Evolutionary conservation across 805 yeast genomes (phyloP), one percentile per base, ranked within the genome.

Genomic region (Metschnikowia lachancei): DNA sequence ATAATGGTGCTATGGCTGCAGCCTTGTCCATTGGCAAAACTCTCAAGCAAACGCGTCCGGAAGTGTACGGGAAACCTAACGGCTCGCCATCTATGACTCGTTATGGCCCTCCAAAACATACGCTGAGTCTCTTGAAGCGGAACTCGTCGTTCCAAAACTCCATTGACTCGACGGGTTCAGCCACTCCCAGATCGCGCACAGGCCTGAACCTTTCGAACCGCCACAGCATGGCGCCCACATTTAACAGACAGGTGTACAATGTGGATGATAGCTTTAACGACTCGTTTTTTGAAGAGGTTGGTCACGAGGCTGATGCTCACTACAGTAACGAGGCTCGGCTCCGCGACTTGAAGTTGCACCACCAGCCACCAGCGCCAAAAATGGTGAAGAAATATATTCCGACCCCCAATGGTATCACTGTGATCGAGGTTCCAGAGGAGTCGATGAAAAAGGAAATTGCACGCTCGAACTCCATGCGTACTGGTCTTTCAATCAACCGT

Each of bases 331-430:
- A 63, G 35, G 66, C 61, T 22, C 59, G 62, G 28, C 52, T 71
- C 53, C 56, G 58, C 37, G 76, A 70, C 57, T 61, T 71, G 49
- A 63, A 63, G 42, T 57, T 70, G 45, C 53, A 44, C 43, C 59
- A 55, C 45, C 45, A 30, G 42, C 54, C 59, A n/a, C 46, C 43
- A 20, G 24, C 47, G 11, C 17, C 31, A 3, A 76, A 69, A 45
- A 83, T 77, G 66, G 76, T 84, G 9, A 83, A 82, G 53, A 83
- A 80, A 52, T 85, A 85, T 65, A 74, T 85, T 38, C 92, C 94
- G 2, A 83, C 89, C 1, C 82, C 87, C 3, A 74, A 79, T 55
- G 94, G 94, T 12, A 71, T 85, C 45, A 77, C 82, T 41, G 73
- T 83, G 9, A 70, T 85, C 4, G 91, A 85, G 54, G 90, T 85